A percentile compares a stretch with the other conserved stretches of the same genome.
phyloP scores from a whole-genome alignment of 2,329 filamentous ascomycete genomes.

The Aciculosporium take region DNA sequence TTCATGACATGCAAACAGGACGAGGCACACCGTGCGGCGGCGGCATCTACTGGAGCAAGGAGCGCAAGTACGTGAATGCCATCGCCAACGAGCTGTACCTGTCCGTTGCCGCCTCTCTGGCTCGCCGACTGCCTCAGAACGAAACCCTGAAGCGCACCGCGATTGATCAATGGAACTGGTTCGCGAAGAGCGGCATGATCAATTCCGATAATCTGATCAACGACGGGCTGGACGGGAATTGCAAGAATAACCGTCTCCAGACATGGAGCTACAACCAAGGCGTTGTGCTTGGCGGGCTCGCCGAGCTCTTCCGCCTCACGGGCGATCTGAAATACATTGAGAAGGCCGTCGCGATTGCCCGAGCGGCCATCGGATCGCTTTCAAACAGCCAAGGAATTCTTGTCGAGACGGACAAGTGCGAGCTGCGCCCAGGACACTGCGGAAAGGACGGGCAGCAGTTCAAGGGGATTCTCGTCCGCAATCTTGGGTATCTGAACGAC shows the following conservation, averaged over 20 bases:
- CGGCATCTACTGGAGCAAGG: conserved; percentile 43
- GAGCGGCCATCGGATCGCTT: conserved; percentile 33
- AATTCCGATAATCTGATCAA: conserved; percentile 36
- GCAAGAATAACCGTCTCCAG: conserved; percentile 36
- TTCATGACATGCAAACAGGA: conserved; percentile 40
- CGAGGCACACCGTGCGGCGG: conserved; percentile 34
- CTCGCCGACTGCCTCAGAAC: conserved; percentile 29
- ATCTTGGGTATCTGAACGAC: conserved; percentile 43
- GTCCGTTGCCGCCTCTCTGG: conserved; percentile 36
- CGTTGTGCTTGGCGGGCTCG: conserved; percentile 39
- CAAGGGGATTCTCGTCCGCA: conserved; percentile 57
- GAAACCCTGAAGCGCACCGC: conserved; percentile 34
- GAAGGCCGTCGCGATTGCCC: conserved; percentile 33
- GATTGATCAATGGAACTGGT: conserved; percentile 38
- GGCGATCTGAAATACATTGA: conserved; percentile 26
- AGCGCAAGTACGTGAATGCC: conserved; percentile 35
- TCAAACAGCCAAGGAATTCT: conserved; percentile 33
- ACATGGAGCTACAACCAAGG: conserved; percentile 46
- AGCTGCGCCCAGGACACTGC: conserved; percentile 22
- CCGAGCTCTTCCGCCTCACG: conserved; percentile 35
- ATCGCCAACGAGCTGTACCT: conserved; percentile 46
- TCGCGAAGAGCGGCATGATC: conserved; percentile 35
- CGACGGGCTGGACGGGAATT: conserved; percentile 34
- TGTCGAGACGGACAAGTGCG: conserved; percentile 21
- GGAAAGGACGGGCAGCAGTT: conserved; percentile 45